Evolutionary conservation across 306 rosid species (phyloP).

Genomic region (Lathyrus oleraceus): DNA sequence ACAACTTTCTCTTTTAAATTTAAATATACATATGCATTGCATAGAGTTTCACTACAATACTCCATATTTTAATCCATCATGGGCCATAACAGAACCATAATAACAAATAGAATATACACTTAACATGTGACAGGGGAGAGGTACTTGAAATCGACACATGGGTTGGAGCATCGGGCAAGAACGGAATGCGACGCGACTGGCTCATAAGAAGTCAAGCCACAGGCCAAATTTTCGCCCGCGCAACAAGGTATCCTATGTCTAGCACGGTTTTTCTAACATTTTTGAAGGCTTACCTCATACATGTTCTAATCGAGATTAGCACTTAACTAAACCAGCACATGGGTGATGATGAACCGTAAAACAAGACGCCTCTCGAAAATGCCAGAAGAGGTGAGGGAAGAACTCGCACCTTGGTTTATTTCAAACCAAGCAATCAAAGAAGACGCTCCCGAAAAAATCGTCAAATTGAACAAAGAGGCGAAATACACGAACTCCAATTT

Average conservation of each 20-base stretch:
- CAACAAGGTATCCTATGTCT: slow-evolving; percentile 58
- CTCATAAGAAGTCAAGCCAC: slow-evolving; percentile 77
- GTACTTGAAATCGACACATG: slow-evolving; percentile 86
- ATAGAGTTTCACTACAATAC: slow-evolving; percentile 26
- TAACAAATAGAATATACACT: slow-evolving; percentile 21
- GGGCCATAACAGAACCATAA: slow-evolving; percentile 11
- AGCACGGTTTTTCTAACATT: neutral
- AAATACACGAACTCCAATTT: slow-evolving; percentile 62
- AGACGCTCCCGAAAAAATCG: slow-evolving; percentile 62
- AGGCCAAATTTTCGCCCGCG: slow-evolving; percentile 69
- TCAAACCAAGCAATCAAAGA: slow-evolving; percentile 76
- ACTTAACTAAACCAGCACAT: slow-evolving; percentile 60
- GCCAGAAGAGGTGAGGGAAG: slow-evolving; percentile 87
- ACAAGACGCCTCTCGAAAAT: slow-evolving; percentile 92
- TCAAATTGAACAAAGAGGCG: slow-evolving; percentile 70
- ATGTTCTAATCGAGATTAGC: slow-evolving; percentile 30
- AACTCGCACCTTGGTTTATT: slow-evolving; percentile 85
- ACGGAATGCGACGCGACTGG: slow-evolving; percentile 95
- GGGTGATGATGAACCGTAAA: slow-evolving; percentile 96
- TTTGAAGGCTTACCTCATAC: neutral
- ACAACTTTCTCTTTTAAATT: slow-evolving; percentile 9
- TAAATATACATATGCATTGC: slow-evolving; percentile 8
- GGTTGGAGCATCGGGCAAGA: slow-evolving; percentile 97
- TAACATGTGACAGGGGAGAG: slow-evolving; percentile 76
- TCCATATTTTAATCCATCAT: slow-evolving; percentile 13